Conservation (phyloP, 2,329 filamentous ascomycete genomes). For the Pseudogymnoascus sp. region DNA sequence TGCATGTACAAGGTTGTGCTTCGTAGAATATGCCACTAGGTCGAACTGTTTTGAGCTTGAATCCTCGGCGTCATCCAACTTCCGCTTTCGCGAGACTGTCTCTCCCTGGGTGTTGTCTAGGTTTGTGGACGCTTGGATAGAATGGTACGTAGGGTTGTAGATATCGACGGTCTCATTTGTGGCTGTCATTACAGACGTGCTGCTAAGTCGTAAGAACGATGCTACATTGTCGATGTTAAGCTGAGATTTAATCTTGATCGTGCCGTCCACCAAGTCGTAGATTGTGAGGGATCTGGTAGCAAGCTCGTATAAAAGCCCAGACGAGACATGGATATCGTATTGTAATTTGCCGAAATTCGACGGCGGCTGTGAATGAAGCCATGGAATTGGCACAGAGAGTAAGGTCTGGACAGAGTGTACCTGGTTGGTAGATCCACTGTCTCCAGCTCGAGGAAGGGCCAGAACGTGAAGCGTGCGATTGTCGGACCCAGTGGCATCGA, state of each 20-base stretch:
- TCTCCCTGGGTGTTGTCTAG: slow-evolving; percentile 20
- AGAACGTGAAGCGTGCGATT: slow-evolving; percentile 24
- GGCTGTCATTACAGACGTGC: slow-evolving; percentile 57
- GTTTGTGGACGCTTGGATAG: slow-evolving; percentile 37
- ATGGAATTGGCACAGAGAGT: slow-evolving; percentile 19
- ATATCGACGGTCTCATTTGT: slow-evolving; percentile 50
- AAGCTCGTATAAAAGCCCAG: slow-evolving; percentile 58
- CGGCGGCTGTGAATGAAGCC: slow-evolving; percentile 5
- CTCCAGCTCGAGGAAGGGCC: slow-evolving; percentile 18
- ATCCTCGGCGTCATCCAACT: slow-evolving; percentile 15
- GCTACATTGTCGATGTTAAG: slow-evolving; percentile 45
- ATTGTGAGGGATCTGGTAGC: slow-evolving; percentile 46
- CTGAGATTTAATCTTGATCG: slow-evolving; percentile 53
- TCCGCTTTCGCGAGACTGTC: slow-evolving; percentile 22
- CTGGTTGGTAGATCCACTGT: neutral
- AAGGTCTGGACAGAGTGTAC: slow-evolving; percentile 25
- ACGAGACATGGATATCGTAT: slow-evolving; percentile 55
- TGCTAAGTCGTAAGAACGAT: slow-evolving; percentile 61
- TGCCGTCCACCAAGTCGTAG: slow-evolving; percentile 56
- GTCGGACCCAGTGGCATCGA: slow-evolving; percentile 13
- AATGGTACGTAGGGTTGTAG: slow-evolving; percentile 63
- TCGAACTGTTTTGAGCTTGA: slow-evolving; percentile 29
- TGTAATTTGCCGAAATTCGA: slow-evolving; percentile 10
- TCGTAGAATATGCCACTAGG: slow-evolving; percentile 56
- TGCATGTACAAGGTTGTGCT: slow-evolving; percentile 59